These are phyloP conservation scores for Cladorrhinum sp. DNA, from an alignment of 2,329 filamentous ascomycete genomes.

Conservation along the genomic window DNA sequence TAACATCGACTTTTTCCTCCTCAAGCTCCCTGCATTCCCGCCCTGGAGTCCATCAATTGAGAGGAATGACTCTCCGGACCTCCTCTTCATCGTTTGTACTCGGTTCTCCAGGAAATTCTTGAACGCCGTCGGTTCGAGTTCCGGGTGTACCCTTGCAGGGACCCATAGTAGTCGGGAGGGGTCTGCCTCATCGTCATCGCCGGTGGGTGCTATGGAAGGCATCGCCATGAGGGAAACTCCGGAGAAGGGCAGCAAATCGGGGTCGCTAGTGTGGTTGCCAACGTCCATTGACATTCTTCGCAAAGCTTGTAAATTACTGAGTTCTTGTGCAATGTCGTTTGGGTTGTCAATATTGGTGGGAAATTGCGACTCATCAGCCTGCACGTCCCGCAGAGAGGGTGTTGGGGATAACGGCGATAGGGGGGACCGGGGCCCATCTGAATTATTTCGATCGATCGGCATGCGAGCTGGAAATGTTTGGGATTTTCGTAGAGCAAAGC, in stretches of 20 bases:
- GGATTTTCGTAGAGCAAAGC: slow-evolving; percentile 38
- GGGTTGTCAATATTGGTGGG: slow-evolving; percentile 88
- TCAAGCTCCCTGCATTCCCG: slow-evolving; percentile 61
- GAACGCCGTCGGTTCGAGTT: slow-evolving; percentile 92
- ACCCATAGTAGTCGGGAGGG: slow-evolving; percentile 92
- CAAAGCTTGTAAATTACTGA: slow-evolving; percentile 87
- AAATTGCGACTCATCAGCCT: slow-evolving; percentile 65
- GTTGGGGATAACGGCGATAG: slow-evolving; percentile 51
- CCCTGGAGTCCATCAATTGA: slow-evolving; percentile 53
- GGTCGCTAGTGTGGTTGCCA: slow-evolving; percentile 60
- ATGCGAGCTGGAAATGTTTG: slow-evolving; percentile 41
- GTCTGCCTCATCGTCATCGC: slow-evolving; percentile 79
- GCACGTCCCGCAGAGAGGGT: slow-evolving; percentile 51
- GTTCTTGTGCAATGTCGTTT: slow-evolving; percentile 83
- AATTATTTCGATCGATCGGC: slow-evolving; percentile 40
- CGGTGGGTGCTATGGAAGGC: slow-evolving; percentile 67
- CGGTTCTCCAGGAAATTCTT: slow-evolving; percentile 94
- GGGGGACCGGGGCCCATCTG: slow-evolving; percentile 37
- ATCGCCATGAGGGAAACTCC: slow-evolving; percentile 63
- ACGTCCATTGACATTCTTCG: slow-evolving; percentile 95
- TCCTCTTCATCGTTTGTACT: slow-evolving; percentile 82
- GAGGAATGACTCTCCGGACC: slow-evolving; percentile 69
- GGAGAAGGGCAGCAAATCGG: slow-evolving; percentile 73
- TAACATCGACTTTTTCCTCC: slow-evolving; percentile 92
- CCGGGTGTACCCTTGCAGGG: slow-evolving; percentile 87